Conservation (phyloP, 495 filamentous ascomycete species). For the Daldinia concentrica region DNA sequence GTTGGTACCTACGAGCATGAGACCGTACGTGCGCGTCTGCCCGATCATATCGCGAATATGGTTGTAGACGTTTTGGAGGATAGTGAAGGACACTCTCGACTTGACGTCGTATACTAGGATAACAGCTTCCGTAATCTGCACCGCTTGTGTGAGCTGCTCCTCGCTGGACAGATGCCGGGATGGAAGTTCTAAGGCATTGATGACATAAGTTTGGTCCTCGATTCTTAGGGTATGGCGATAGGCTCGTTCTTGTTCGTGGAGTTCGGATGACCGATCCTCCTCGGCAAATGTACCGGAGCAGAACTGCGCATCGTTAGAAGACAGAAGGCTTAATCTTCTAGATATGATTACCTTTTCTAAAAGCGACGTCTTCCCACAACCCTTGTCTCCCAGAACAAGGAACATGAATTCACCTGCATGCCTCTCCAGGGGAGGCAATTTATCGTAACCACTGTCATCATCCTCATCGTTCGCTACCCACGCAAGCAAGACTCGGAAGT, state of each 20-base stretch:
- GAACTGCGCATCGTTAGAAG: constrained; percentile 42
- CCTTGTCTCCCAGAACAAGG: constrained; percentile 53
- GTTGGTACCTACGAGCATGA: constrained; percentile 54
- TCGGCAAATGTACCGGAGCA: constrained; percentile 42
- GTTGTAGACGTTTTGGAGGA: constrained; percentile 44
- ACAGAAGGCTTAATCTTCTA: neutral
- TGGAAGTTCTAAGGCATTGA: constrained; percentile 54
- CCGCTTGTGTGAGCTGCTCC: constrained; percentile 49
- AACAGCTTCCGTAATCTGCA: constrained; percentile 54
- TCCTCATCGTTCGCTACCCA: constrained; percentile 49
- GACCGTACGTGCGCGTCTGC: constrained; percentile 41
- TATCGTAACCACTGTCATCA: neutral
- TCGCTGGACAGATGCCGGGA: constrained; percentile 45
- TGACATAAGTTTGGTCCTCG: constrained; percentile 45
- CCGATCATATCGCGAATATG: constrained; percentile 44
- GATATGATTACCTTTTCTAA: constrained; percentile 48
- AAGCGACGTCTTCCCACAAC: constrained; percentile 55
- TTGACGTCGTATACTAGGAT: constrained; percentile 53
- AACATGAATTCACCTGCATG: constrained; percentile 51
- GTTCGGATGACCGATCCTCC: constrained; percentile 38
- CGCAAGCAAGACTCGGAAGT: constrained; percentile 53
- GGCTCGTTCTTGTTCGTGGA: constrained; percentile 44
- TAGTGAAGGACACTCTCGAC: constrained; percentile 46
- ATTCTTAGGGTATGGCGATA: constrained; percentile 49
- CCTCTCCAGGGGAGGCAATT: constrained; percentile 17